phyloP scores from a whole-genome alignment of 2,329 filamentous ascomycete genomes.

The Pseudocercospora pini-densiflorae region DNA sequence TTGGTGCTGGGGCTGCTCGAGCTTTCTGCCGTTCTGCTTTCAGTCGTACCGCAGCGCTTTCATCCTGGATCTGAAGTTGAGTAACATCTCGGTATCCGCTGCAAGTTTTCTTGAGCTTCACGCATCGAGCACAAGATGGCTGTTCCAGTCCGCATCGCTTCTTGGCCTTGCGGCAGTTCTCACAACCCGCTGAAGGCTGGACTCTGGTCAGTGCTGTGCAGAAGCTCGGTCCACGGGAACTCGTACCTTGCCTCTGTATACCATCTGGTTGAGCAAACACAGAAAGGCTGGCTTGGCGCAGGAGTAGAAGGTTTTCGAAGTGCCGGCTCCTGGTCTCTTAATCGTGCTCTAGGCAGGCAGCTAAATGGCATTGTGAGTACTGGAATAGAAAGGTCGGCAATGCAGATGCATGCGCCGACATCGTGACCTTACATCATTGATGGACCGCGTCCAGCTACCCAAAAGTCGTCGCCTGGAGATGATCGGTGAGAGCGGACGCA shows the following conservation, averaged over 20 bases:
- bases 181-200: conserved; percentile 39
- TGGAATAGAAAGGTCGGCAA: neutral
- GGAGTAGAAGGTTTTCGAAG: neutral
- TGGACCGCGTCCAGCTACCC: neutral
- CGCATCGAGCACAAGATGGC: conserved; percentile 38
- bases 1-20: conserved; percentile 28
- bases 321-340: neutral
- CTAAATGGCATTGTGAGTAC: neutral
- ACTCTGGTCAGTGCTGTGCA: neutral
- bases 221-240: neutral
- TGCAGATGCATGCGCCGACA: neutral
- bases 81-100: conserved; percentile 40
- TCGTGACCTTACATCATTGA: neutral
- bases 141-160: conserved; percentile 40
- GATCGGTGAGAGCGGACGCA: neutral
- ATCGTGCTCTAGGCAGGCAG: conserved; percentile 1
- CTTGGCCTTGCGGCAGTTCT: conserved; percentile 41
- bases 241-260: conserved; percentile 37
- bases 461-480: neutral
- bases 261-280: conserved; percentile 27
- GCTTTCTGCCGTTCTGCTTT: conserved; percentile 34
- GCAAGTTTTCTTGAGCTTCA: conserved; percentile 39
- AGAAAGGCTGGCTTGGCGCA: conserved; percentile 1
- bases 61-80: conserved; percentile 40
- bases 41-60: conserved; percentile 35